Percentiles rank a stretch among this genome's conserved stretches.
These are phyloP conservation scores for Halophytophthora batemanensis DNA, from an alignment of 352 stramenopile genomes.

Conservation along the genomic window DNA sequence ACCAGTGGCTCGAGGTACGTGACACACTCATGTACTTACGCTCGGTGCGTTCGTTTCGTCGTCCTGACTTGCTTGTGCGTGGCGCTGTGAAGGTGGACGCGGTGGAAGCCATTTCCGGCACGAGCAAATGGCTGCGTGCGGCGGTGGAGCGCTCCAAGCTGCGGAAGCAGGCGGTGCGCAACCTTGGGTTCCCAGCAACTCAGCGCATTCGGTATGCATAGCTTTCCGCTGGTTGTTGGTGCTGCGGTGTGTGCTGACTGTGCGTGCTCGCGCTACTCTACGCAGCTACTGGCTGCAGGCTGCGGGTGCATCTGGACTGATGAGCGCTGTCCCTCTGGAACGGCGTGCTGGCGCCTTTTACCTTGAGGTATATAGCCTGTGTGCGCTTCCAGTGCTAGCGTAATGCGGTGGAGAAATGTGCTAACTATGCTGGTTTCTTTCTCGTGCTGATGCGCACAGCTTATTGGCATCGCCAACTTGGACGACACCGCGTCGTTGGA, in stretches of 20 bases:
- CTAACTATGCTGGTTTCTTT: not conserved
- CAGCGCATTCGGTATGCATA: constrained; percentile 26
- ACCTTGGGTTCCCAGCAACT: constrained; percentile 21
- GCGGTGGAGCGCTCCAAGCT: constrained; percentile 30
- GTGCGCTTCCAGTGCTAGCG: not conserved
- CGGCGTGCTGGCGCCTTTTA: constrained; percentile 17
- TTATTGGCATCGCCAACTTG: constrained; percentile 35
- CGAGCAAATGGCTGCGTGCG: constrained; percentile 18
- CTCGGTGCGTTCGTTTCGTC: not conserved
- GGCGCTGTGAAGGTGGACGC: constrained; percentile 25
- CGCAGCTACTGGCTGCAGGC: constrained; percentile 39
- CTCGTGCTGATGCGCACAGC: constrained; percentile 17
- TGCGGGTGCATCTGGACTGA: constrained; percentile 28
- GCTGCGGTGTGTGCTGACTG: not conserved
- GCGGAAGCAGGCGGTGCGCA: constrained; percentile 17
- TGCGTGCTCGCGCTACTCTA: constrained; percentile 1
- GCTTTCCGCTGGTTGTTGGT: not conserved
- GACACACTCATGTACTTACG: not conserved
- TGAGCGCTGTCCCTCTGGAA: constrained; percentile 9
- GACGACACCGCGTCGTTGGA: constrained; percentile 35
- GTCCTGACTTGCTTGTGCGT: constrained; percentile 1
- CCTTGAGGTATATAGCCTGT: constrained; percentile 17
- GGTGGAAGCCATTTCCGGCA: constrained; percentile 26
- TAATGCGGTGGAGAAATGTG: not conserved
- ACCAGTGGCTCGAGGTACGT: constrained; percentile 43